Conservation (phyloP, 345 rosid species). For the Nephelium lappaceum region DNA sequence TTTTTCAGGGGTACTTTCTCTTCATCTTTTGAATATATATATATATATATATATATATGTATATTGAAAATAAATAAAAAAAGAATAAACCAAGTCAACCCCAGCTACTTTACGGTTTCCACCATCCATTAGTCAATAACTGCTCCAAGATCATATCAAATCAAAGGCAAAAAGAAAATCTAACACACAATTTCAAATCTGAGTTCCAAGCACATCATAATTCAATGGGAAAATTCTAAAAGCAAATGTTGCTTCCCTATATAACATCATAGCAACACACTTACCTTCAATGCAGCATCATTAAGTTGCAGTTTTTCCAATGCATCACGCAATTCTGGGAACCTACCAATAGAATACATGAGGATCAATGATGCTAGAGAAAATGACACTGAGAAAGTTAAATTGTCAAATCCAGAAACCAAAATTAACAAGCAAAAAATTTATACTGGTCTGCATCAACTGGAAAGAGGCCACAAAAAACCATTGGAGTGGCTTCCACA, state of each 20-base stretch:
- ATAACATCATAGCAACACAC: not conserved
- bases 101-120: not conserved
- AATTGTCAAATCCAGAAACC: constrained; percentile 5
- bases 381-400: constrained; percentile 12
- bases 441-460: constrained; percentile 98
- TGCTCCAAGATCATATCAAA: not conserved
- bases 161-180: not conserved
- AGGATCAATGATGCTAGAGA: constrained; percentile 23
- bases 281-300: constrained; percentile 96
- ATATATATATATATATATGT: too few species aligned
- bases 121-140: not conserved
- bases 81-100: not conserved
- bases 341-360: constrained; percentile 51
- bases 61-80: too few species aligned
- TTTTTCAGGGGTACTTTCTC: not conserved
- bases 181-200: not conserved
- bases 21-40: not conserved
- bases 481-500: constrained; percentile 98
- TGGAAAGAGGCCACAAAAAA: constrained; percentile 97
- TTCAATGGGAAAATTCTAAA: not conserved
- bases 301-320: constrained; percentile 95
- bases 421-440: constrained; percentile 26
- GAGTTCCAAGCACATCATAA: not conserved
- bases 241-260: not conserved
- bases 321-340: constrained; percentile 92